Evolutionary conservation across 371 early-diverging fungal genomes (phyloP), one percentile per base, ranked within the genome.

Genomic region (Actinomortierella wolfii): DNA sequence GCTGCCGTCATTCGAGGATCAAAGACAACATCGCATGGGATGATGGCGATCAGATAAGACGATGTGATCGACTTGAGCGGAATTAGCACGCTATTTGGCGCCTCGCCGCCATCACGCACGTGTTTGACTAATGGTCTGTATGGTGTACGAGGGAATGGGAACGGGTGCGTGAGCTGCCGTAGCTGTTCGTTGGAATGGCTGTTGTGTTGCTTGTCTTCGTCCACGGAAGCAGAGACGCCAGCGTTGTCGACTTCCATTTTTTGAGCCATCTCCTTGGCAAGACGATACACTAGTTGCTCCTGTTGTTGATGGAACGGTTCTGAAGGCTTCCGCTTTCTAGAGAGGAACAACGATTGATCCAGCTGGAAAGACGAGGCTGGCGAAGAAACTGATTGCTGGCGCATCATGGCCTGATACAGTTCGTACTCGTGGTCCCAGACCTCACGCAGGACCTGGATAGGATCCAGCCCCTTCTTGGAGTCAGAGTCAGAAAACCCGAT

Each of bases 1-100:
- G 34, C 11, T 4, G 34, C 34, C 7, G 4, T 4, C 11, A 34
- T 44, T 20, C 51, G 63, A 5, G 64, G 77, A 23, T 64, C 52
- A 54, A 46, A 79, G 42, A 40, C 67, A 56, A 59, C 62, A 46
- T 64, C 82, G 57, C 64, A 82, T 13, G 78, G 83, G 45, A 74
- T 51, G 51, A 67, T 50, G 54, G 70, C 45, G 53, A 65, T 53
- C 60, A 64, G 15, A 62, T 75, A 60, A 20, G 69, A 58, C 44
- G 85, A 53, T 29, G 75, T 56, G 41, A 79, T 64, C 50, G 69
- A 52, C 54, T 76, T 54, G 25, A 62, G 20, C 17, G 61, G 55
- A 51, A 78, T 55, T 28, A 68, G 29, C 56, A 56, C 77, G 34
- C 68, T 71, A 64, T 24, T 61, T 28, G 71, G 70, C 29, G 63